Evolutionary conservation across 75 land plant genomes (phyloP).

Genomic region (Picea sitchensis): DNA sequence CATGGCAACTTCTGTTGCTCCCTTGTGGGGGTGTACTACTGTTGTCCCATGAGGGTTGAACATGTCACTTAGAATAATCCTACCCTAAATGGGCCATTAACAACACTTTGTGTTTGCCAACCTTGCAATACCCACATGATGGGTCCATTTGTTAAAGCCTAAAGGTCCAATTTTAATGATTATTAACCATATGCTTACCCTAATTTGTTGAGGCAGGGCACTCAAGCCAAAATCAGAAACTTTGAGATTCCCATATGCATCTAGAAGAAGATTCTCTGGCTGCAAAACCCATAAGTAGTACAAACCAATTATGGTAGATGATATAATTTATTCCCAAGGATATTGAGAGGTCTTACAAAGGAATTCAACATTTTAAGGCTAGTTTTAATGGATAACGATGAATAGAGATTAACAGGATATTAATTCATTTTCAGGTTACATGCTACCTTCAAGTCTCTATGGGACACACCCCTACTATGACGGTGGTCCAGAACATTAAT

Average conservation of each 20-base stretch:
- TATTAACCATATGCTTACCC: conserved; percentile 26
- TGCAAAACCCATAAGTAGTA: conserved; percentile 21
- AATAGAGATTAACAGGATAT: neutral
- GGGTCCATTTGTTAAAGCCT: too few relatives aligned
- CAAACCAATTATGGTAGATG: neutral
- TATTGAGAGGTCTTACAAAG: neutral
- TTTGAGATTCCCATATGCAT: conserved; percentile 58
- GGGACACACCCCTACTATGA: conserved; percentile 47
- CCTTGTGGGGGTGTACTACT: too few relatives aligned
- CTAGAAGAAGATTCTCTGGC: conserved; percentile 77
- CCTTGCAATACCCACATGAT: too few relatives aligned
- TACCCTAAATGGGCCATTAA: too few relatives aligned
- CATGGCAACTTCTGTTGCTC: too few relatives aligned
- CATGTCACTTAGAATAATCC: too few relatives aligned
- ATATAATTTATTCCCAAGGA: neutral
- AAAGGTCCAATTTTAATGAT: too few relatives aligned
- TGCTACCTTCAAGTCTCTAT: conserved; percentile 40
- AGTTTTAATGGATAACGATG: neutral
- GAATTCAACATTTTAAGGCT: neutral
- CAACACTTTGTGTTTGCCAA: too few relatives aligned
- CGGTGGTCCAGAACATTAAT: conserved; percentile 41
- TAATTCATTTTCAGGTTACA: neutral
- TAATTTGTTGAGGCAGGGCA: conserved; percentile 62
- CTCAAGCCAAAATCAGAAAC: conserved; percentile 79
- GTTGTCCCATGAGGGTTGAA: too few relatives aligned